Base-by-base conservation (phyloP, 23 red algal species). In the Gracilaria vermiculophylla region DNA sequence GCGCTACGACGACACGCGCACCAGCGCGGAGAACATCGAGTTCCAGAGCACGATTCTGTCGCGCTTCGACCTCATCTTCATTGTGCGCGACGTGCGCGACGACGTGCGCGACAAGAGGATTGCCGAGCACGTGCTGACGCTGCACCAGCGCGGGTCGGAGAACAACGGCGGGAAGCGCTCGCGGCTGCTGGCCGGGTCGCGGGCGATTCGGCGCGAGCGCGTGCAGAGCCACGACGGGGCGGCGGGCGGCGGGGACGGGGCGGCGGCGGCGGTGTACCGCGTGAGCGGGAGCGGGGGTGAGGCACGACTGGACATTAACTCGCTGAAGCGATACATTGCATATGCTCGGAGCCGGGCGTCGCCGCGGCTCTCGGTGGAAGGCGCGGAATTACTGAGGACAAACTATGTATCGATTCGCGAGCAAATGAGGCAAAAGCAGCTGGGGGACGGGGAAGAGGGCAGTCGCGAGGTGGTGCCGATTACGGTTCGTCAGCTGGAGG, bases 31-130 rank as follows among this genome's bases (percentile, higher is more conserved):
- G 53, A 94, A 98, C 52, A 98, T 98, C 62, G 96, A 98, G 53
- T 98, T 98, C 43, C 91, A 94, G 76, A 93, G 92, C 37, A 98
- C 96, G 1, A 98, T 98, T 92, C 81, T 98, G 25, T 98, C 96
- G 20, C 92, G 96, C 14, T 98, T 98, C 40, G 96, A 98, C 58
- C 85, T 98, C 28, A 98, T 98, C 71, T 98, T 98, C 41, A 93
- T 99, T 70, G 92, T 99, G 16, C 83, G 92, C 21, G 97, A 99
- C 52, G 82, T 96, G 47, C 97, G 97, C 8, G 80, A 93, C 36
- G 97, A 99, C 56, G 74, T 39, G 62, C 76, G 90, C 28, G 97
- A 99, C 84, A 81, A 86, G 39, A 91, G 58, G 19, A 99, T 96
- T 12, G 97, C 97, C 1, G 84, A 94, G 48, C 94, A 96, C 69